Evolutionary conservation across 768 basidiomycete species (phyloP).

Genomic region (Termitomyces sp.): DNA sequence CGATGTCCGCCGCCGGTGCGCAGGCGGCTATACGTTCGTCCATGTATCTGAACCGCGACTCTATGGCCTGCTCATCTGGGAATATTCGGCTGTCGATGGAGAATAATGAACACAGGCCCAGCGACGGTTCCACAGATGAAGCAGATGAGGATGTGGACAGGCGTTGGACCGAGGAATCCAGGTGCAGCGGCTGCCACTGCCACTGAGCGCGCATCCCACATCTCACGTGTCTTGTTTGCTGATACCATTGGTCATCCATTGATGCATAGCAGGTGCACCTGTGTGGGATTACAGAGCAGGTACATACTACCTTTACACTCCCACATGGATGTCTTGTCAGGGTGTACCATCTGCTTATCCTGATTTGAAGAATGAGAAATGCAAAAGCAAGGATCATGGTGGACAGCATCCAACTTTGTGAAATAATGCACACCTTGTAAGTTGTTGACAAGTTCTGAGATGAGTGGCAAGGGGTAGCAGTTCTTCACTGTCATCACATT

Average conservation of each 20-base stretch:
- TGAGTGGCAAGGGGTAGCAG: too few relatives aligned
- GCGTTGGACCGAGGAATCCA: constrained; percentile 49
- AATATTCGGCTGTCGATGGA: constrained; percentile 46
- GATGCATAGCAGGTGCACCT: constrained; percentile 30
- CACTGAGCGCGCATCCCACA: constrained; percentile 39
- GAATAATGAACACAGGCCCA: too few relatives aligned
- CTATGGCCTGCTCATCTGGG: constrained; percentile 55
- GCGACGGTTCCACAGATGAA: constrained; percentile 15
- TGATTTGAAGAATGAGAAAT: constrained; percentile 13
- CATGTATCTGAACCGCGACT: constrained; percentile 43
- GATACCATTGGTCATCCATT: constrained; percentile 39
- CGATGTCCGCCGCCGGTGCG: constrained; percentile 66
- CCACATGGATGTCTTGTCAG: constrained; percentile 5
- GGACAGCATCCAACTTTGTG: too few relatives aligned
- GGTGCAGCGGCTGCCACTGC: constrained; percentile 24
- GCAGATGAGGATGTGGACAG: constrained; percentile 44
- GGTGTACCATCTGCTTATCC: constrained; percentile 9
- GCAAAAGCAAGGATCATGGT: constrained; percentile 3
- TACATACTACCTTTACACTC: constrained; percentile 37
- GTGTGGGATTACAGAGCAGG: constrained; percentile 35
- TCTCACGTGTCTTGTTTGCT: constrained; percentile 70
- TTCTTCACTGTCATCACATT: too few relatives aligned
- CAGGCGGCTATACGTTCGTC: constrained; percentile 69
- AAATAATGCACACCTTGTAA: too few relatives aligned
- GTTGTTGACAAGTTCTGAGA: too few relatives aligned